Evolutionary conservation across 2,329 filamentous ascomycete genomes (phyloP), one percentile per base, ranked within the genome.

Genomic region (Tothia fuscella): DNA sequence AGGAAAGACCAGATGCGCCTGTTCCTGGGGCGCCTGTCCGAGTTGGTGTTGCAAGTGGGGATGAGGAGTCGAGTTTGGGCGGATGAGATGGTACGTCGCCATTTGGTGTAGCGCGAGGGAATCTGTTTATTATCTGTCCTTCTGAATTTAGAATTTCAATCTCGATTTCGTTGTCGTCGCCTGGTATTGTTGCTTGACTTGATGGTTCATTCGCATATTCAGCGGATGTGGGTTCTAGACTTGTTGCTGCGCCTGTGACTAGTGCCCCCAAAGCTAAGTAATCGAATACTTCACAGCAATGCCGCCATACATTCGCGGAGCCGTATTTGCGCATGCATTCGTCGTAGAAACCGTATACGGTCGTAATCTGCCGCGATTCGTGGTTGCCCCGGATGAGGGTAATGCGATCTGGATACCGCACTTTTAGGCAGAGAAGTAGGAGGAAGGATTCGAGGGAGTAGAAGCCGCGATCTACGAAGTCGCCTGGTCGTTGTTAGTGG

Each of bases 401-500:
- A 68, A 96, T 95, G 51, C 91, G 85, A 62, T 96, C 87, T 41
- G 89, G 91, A 58, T 96, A 96, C 59, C 89, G 82, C 47, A 96
- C 89, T 72, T 96, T 96, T 53, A 96, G 78, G 58, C 87, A 94
- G 41, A 98, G 76, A 9, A 98, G 79, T 42, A 98, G 82, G 47
- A 95, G 79, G 58, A 98, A 95, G 4, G 88, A 91, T 66, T 98
- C 89, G 52, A 98, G 79, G 2, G 86, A 94, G 68, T 96, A 98
- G 71, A 95, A 98, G 45, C 89, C 89, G 49, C 89, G 84, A 62
- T 98, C 89, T 57, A 98, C 89, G 54, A 95, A 98, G 63, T 98
- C 89, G 58, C 89, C 82, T 86, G 49, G 6, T 6, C 13, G 16
- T n/a, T 35, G 41, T 49, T 30, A 48, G n/a, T 12, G 22, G 41